Conservation (phyloP, 108 stramenopile species). For the Skeletonema tropicum region DNA sequence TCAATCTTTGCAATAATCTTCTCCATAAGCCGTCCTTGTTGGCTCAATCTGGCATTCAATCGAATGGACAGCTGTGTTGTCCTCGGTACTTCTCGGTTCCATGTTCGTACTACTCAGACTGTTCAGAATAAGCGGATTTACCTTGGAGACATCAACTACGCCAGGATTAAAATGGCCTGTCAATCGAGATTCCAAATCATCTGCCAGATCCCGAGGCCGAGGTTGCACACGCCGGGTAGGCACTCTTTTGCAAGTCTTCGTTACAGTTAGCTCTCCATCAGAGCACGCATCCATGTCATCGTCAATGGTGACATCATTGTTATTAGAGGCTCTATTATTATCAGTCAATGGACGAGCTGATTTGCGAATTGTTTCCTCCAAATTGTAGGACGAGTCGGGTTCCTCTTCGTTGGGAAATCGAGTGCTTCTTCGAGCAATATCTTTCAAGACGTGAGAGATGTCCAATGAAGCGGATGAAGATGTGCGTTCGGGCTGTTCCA, state of each 20-base stretch:
- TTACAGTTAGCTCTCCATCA: slow-evolving; percentile 9
- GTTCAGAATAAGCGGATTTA: slow-evolving; percentile 22
- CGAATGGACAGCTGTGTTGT: not conserved
- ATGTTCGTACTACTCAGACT: not conserved
- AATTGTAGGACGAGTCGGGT: not conserved
- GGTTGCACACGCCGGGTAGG: not conserved
- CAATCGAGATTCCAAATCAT: slow-evolving; percentile 6
- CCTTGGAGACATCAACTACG: slow-evolving; percentile 16
- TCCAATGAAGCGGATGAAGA: slow-evolving; percentile 5
- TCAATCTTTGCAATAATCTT: slow-evolving; percentile 12
- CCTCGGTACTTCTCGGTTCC: not conserved
- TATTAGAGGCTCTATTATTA: not conserved
- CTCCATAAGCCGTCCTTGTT: slow-evolving; percentile 20
- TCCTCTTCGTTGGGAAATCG: slow-evolving; percentile 23
- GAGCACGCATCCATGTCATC: slow-evolving; percentile 18
- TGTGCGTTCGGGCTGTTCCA: not conserved
- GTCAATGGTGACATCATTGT: not conserved
- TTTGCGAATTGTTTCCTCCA: slow-evolving; percentile 10
- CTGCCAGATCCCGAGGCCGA: not conserved
- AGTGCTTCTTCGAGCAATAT: slow-evolving; percentile 34
- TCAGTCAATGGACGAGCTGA: slow-evolving; percentile 14
- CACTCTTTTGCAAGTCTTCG: slow-evolving; percentile 4
- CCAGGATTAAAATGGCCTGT: slow-evolving; percentile 26
- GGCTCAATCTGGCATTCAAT: slow-evolving; percentile 18
- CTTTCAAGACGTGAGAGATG: slow-evolving; percentile 21